Evolutionary conservation across 495 filamentous ascomycete genomes (phyloP), one percentile per base, ranked within the genome.

Genomic region (Amorphotheca resinae): DNA sequence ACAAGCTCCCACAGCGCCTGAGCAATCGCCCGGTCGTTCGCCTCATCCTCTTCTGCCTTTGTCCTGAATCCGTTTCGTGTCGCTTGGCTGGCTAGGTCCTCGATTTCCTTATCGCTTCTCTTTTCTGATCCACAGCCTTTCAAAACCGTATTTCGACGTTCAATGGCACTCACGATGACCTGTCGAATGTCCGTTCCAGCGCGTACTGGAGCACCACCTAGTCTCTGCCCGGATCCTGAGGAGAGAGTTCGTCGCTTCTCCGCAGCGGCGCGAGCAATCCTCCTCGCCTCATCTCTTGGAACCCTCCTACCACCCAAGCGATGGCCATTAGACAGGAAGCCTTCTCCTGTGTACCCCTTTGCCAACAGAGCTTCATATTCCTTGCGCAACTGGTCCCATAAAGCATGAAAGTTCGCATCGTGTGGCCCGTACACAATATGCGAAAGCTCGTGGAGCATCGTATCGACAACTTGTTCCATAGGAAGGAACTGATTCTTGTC

Each of bases 371-470:
- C 70, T 46, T 85, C 73, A 51, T 93, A 79, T 54, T 95, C 88
- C 40, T 87, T 81, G 20, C 88, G 77, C 6, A 95, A 74, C 48
- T 93, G 77, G 44, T 94, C 80, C 82, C 88, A 93, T 15, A 94
- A 64, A 3, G 75, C 76, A 48, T 94, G 76, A 56, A 95, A 95
- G 11, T 82, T 69, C 28, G 67, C 72, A 44, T 95, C 76, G 55
- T 98, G 91, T 0, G 85, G 84, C 0, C 84, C 85, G 55, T 79
- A 74, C 2, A 84, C 71, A 48, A 81, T 95, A 56, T 98, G 91
- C n/a, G 76, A 79, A 1, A 98, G 74, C 73, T 96, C 91, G 57
- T 98, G 91, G 22, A 98, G 74, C 83, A 96, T 89, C 1, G 89
- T 96, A 59, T 93, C 86, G 11, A 82, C 67, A 1, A 94, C 72